phyloP scores from a whole-genome alignment of 495 filamentous ascomycete species.

The Tuber indicum region DNA sequence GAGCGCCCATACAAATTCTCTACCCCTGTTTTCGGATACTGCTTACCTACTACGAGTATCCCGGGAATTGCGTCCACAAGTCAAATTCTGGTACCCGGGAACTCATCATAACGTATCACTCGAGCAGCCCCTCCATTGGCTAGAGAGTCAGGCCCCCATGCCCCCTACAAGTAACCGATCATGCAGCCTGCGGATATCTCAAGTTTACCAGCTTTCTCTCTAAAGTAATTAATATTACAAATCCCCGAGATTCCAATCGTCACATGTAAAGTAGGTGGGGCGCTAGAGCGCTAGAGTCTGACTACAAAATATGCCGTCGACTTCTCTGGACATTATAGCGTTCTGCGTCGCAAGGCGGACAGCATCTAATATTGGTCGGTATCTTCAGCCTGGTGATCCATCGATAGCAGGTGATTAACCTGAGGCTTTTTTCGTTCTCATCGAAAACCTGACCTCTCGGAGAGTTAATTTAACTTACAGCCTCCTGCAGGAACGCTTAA shows the following conservation, averaged over 20 bases:
- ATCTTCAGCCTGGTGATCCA: neutral
- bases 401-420: constrained; percentile 2
- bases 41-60: neutral
- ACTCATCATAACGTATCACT: constrained; percentile 4
- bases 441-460: neutral
- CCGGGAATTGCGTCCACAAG: neutral
- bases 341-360: neutral
- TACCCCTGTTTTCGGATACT: neutral
- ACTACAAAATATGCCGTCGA: neutral
- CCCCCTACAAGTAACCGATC: neutral
- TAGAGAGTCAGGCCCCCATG: neutral
- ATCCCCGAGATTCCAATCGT: neutral
- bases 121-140: neutral
- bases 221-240: constrained; percentile 5
- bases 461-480: constrained; percentile 2
- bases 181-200: neutral
- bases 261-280: constrained; percentile 1
- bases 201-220: neutral
- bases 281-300: neutral
- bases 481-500: constrained; percentile 4
- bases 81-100: neutral
- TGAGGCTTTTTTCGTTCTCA: neutral
- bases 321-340: constrained; percentile 1
- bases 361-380: neutral
- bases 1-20: neutral